Evolutionary conservation across 2,329 filamentous ascomycete genomes (phyloP).

Genomic region (Periglandula ipomoeae): DNA sequence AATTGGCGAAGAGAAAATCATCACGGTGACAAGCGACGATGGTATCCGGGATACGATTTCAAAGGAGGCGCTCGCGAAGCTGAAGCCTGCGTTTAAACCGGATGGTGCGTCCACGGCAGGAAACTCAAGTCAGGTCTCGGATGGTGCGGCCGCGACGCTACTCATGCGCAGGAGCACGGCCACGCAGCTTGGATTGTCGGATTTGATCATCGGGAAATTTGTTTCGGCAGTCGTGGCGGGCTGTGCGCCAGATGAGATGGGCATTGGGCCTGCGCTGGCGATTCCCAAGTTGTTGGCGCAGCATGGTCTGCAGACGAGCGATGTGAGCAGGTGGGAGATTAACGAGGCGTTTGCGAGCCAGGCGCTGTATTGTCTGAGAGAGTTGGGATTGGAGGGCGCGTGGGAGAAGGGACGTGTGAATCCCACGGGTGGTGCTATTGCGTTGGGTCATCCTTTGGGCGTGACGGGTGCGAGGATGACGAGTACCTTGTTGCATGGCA

Average conservation of each 20-base stretch:
- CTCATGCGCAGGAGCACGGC: conserved; percentile 81
- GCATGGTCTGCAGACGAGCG: conserved; percentile 54
- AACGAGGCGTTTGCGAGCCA: conserved; percentile 74
- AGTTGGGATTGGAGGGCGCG: conserved; percentile 54
- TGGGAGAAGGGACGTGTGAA: conserved; percentile 67
- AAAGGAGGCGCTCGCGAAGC: conserved; percentile 60
- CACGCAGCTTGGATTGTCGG: conserved; percentile 58
- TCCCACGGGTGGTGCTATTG: conserved; percentile 87
- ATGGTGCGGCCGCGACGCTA: conserved; percentile 76
- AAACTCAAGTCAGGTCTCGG: conserved; percentile 77
- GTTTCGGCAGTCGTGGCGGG: conserved; percentile 67
- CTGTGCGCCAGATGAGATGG: conserved; percentile 88
- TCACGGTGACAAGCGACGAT: conserved; percentile 71
- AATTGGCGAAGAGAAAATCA: conserved; percentile 41
- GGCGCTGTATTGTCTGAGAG: conserved; percentile 60
- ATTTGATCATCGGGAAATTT: conserved; percentile 72
- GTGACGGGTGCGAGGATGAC: conserved; percentile 80
- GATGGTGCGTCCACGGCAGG: conserved; percentile 76
- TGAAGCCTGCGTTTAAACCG: conserved; percentile 78
- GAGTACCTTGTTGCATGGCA: conserved; percentile 58
- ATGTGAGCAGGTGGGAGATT: conserved; percentile 84
- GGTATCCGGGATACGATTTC: conserved; percentile 64
- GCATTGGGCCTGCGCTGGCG: conserved; percentile 75
- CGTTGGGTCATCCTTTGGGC: conserved; percentile 84
- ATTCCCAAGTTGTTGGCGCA: conserved; percentile 72